Evolutionary conservation across 2,329 filamentous ascomycete genomes (phyloP).

Genomic region (Cladorrhinum sp.): DNA sequence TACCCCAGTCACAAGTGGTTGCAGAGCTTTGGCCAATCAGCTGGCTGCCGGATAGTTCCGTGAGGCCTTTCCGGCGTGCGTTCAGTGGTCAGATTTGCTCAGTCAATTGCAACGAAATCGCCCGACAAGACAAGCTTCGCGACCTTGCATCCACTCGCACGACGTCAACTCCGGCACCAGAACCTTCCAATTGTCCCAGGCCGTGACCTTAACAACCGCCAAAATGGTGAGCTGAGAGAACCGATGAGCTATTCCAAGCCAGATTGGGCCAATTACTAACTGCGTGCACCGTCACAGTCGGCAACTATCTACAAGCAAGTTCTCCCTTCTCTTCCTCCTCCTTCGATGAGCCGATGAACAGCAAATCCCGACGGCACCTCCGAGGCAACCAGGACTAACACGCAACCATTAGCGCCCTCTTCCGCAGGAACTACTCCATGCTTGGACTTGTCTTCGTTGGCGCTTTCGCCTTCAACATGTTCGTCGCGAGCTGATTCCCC

Average conservation of each 20-base stretch:
- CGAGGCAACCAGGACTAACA: slow-evolving; percentile 22
- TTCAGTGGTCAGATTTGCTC: slow-evolving; percentile 28
- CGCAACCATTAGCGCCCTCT: slow-evolving; percentile 60
- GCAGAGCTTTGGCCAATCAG: slow-evolving; percentile 37
- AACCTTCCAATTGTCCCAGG: slow-evolving; percentile 20
- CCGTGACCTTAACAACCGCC: slow-evolving; percentile 24
- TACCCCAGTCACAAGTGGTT: not conserved
- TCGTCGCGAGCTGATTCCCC: slow-evolving; percentile 41
- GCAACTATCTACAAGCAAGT: slow-evolving; percentile 59
- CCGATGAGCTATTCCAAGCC: not conserved
- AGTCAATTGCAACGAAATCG: slow-evolving; percentile 20
- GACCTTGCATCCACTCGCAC: slow-evolving; percentile 15
- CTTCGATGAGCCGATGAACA: not conserved
- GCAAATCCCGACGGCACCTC: not conserved
- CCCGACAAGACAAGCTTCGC: slow-evolving; percentile 16
- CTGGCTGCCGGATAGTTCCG: slow-evolving; percentile 26
- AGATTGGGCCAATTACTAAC: slow-evolving; percentile 3
- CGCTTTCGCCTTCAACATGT: slow-evolving; percentile 95
- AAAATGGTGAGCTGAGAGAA: slow-evolving; percentile 56
- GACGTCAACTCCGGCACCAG: slow-evolving; percentile 17
- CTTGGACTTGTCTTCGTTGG: slow-evolving; percentile 79
- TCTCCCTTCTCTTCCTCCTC: slow-evolving; percentile 3
- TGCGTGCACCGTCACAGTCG: slow-evolving; percentile 31
- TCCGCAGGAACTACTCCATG: slow-evolving; percentile 87
- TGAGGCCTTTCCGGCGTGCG: slow-evolving; percentile 26